Percentiles rank a stretch among this genome's conserved stretches.
Conservation (phyloP, 176 grass and related monocot genomes). For the Puccinellia tenuiflora region DNA sequence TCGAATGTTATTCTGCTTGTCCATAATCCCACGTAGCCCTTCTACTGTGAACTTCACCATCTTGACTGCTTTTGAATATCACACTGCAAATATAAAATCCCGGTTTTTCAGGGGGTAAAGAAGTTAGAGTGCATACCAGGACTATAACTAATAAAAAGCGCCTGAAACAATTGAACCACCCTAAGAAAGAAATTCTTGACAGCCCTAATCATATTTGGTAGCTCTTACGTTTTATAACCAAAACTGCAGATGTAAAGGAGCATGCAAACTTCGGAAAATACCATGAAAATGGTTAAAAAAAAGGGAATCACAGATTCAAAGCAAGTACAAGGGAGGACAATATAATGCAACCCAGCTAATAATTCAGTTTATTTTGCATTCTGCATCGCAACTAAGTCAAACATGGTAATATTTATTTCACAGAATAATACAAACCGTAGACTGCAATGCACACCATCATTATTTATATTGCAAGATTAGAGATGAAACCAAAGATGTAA, state of each 20-base stretch:
- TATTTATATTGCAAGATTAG: background rate
- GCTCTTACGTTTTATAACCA: background rate
- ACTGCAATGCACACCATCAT: background rate
- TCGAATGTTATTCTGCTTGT: conserved; percentile 72
- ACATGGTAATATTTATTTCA: background rate
- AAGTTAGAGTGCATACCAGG: background rate
- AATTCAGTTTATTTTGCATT: background rate
- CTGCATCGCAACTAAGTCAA: background rate
- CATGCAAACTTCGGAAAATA: background rate
- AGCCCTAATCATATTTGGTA: background rate
- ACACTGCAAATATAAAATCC: conserved; percentile 17
- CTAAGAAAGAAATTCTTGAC: background rate
- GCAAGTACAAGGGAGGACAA: background rate
- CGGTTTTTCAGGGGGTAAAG: background rate
- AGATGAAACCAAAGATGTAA: background rate
- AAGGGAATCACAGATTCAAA: background rate
- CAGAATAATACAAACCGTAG: background rate
- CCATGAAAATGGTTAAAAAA: background rate
- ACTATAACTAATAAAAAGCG: background rate
- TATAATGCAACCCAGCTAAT: background rate
- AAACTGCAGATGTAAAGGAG: background rate
- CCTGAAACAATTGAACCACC: background rate
- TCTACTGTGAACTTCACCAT: conserved; percentile 94
- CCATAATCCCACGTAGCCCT: conserved; percentile 76
- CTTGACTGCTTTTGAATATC: conserved; percentile 48